A percentile compares a stretch with the other conserved stretches of the same genome.
Conservation (phyloP, 169 alveolate genomes). For the Plasmodium coatneyi region DNA sequence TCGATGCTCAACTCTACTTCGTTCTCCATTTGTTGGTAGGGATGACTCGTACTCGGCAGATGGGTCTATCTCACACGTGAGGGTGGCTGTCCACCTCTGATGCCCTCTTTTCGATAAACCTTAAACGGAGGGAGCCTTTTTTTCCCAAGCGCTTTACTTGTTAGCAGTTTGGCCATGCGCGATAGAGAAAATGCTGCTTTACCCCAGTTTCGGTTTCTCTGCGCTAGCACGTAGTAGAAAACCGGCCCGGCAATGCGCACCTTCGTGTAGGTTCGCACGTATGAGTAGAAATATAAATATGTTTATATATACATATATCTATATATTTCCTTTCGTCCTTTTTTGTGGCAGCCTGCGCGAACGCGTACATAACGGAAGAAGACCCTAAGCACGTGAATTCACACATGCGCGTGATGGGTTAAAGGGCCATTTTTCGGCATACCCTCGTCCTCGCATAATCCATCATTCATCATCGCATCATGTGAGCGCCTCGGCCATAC, state of each 20-base stretch:
- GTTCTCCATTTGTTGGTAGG: conserved; percentile 20
- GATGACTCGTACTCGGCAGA: not conserved
- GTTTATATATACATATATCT: too few relatives aligned
- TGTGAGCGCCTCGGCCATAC: not conserved
- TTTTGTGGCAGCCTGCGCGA: not conserved
- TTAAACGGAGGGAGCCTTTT: not conserved
- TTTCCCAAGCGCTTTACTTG: not conserved
- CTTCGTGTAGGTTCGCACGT: not conserved
- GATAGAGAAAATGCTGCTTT: not conserved
- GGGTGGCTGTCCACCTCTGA: not conserved
- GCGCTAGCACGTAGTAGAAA: not conserved
- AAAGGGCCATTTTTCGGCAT: not conserved
- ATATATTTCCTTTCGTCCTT: not conserved
- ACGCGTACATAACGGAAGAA: not conserved
- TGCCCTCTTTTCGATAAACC: not conserved
- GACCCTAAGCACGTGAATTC: not conserved
- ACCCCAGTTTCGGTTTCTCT: not conserved
- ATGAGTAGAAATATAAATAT: not conserved
- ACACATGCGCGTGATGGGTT: not conserved
- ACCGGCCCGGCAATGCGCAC: not conserved
- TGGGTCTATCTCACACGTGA: not conserved
- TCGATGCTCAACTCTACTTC: conserved; percentile 55
- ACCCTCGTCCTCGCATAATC: not conserved
- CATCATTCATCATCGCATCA: not conserved
- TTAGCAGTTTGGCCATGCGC: not conserved